These are phyloP conservation scores for Exophiala bonariae DNA, from an alignment of 2,329 filamentous ascomycete genomes.

Conservation along the genomic window DNA sequence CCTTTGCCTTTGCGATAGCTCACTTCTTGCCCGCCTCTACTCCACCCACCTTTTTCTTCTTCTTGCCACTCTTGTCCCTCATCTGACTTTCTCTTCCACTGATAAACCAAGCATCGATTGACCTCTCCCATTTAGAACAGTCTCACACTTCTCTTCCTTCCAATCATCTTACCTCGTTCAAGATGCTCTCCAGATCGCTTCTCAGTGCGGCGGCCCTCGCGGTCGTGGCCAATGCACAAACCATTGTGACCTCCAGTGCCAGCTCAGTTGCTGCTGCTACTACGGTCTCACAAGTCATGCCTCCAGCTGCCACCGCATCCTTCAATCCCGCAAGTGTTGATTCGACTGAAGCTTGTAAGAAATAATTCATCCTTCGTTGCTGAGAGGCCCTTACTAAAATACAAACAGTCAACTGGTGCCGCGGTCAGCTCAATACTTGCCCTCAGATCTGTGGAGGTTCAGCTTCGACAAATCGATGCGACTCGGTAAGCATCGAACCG, in stretches of 20 bases:
- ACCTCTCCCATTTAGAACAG: constrained; percentile 19
- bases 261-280: constrained; percentile 27
- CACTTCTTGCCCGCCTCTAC: not conserved
- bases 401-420: constrained; percentile 55
- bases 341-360: constrained; percentile 24
- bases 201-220: constrained; percentile 22
- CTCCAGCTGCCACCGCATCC: constrained; percentile 21
- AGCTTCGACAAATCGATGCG: constrained; percentile 55
- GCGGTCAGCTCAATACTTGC: constrained; percentile 60
- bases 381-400: constrained; percentile 3
- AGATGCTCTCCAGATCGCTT: constrained; percentile 25
- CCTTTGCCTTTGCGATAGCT: constrained; percentile 3
- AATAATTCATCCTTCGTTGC: not conserved
- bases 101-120: constrained; percentile 20
- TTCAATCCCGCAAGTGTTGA: constrained; percentile 24
- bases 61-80: constrained; percentile 5
- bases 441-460: constrained; percentile 58
- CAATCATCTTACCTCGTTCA: constrained; percentile 13
- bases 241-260: constrained; percentile 24
- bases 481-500: constrained; percentile 49
- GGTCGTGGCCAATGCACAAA: constrained; percentile 22
- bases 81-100: constrained; percentile 4
- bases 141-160: constrained; percentile 5
- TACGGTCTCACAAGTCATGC: constrained; percentile 28
- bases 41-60: constrained; percentile 10